Evolutionary conservation across 2,329 filamentous ascomycete species (phyloP).

Genomic region (Clarireedia paspali): DNA sequence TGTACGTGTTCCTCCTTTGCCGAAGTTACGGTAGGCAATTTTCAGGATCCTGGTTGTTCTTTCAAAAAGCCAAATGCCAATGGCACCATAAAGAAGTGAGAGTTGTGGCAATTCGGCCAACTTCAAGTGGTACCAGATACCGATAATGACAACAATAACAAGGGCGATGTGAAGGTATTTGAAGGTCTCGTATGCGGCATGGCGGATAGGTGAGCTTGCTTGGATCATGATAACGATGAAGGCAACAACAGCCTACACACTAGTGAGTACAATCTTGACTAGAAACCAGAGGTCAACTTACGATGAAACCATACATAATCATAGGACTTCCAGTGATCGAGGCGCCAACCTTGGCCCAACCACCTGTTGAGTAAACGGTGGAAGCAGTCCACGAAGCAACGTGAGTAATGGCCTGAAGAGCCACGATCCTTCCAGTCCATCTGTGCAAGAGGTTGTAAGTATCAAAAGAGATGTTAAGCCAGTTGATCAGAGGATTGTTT

Average conservation of each 20-base stretch:
- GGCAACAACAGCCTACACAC: slow-evolving; percentile 44
- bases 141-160: slow-evolving; percentile 51
- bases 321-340: slow-evolving; percentile 34
- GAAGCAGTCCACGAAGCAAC: slow-evolving; percentile 50
- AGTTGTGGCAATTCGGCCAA: slow-evolving; percentile 47
- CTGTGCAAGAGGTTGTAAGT: slow-evolving; percentile 76
- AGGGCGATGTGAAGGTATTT: slow-evolving; percentile 62
- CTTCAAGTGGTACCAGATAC: slow-evolving; percentile 59
- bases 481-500: slow-evolving; percentile 69
- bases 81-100: slow-evolving; percentile 51
- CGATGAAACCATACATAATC: slow-evolving; percentile 54
- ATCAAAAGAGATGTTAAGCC: slow-evolving; percentile 70
- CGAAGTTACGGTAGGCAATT: slow-evolving; percentile 58
- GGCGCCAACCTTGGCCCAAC: slow-evolving; percentile 39
- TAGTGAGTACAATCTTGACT: slow-evolving; percentile 8
- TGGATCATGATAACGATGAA: slow-evolving; percentile 59
- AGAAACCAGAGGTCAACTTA: slow-evolving; percentile 32
- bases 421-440: slow-evolving; percentile 71
- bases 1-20: slow-evolving; percentile 57
- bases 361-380: slow-evolving; percentile 33
- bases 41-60: slow-evolving; percentile 51
- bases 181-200: slow-evolving; percentile 76
- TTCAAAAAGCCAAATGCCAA: slow-evolving; percentile 62
- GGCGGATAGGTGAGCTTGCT: slow-evolving; percentile 61
- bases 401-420: slow-evolving; percentile 61